Evolutionary conservation across 371 early-diverging fungal genomes (phyloP).

Genomic region (Thermomucor indicae-seudaticae): DNA sequence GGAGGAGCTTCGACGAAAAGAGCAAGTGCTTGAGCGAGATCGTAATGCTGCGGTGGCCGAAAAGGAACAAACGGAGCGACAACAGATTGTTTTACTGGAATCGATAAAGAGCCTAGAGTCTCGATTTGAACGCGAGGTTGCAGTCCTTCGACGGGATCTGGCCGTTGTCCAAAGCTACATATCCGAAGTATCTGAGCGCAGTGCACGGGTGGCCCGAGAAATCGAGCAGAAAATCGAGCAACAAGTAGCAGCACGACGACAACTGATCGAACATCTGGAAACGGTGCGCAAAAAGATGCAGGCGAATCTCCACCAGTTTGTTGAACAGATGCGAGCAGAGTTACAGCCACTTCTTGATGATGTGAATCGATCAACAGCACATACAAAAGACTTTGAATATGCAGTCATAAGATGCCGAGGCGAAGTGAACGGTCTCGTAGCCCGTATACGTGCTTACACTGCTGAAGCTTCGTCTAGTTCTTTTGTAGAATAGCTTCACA

Average conservation of each 20-base stretch:
- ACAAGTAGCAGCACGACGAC: constrained; percentile 3
- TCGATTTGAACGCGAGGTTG: constrained; percentile 27
- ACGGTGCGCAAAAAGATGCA: constrained; percentile 8
- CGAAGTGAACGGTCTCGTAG: constrained; percentile 35
- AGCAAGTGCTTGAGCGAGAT: constrained; percentile 36
- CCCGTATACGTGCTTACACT: constrained; percentile 32
- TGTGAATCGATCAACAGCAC: constrained; percentile 6
- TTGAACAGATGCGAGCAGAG: constrained; percentile 21
- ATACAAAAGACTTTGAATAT: constrained; percentile 20
- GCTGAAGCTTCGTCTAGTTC: constrained; percentile 34
- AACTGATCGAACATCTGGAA: constrained; percentile 3
- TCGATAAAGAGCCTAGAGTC: constrained; percentile 21
- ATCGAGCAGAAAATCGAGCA: constrained; percentile 8
- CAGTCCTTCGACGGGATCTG: constrained; percentile 20
- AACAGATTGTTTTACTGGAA: constrained; percentile 19
- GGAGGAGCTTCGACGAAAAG: constrained; percentile 34
- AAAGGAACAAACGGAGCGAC: constrained; percentile 29
- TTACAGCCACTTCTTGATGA: constrained; percentile 14
- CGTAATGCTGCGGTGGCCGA: constrained; percentile 29
- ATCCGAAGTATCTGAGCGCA: constrained; percentile 14
- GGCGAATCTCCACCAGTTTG: constrained; percentile 17
- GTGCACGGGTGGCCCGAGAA: constrained; percentile 4
- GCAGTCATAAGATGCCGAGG: constrained; percentile 31
- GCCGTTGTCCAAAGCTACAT: constrained; percentile 13
- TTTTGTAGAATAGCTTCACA: too few species aligned